phyloP scores from a whole-genome alignment of 2,329 filamentous ascomycete species.

The Cladosporium sp. region DNA sequence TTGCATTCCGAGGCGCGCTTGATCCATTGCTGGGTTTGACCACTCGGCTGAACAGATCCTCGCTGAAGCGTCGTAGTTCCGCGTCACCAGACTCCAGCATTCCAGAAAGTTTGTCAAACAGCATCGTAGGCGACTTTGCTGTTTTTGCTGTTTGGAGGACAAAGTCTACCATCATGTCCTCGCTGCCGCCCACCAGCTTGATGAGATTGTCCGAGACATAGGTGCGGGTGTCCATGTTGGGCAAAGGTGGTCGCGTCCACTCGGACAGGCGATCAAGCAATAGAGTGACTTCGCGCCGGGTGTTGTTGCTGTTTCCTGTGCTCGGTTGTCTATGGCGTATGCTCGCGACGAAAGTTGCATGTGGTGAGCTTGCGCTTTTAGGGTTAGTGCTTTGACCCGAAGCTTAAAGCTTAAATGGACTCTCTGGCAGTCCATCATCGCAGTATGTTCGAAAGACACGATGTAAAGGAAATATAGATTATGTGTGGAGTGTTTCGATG shows the following conservation, averaged over 20 bases:
- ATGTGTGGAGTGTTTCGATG: background rate
- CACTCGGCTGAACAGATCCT: slow-evolving; percentile 46
- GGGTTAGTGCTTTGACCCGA: background rate
- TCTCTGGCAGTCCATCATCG: background rate
- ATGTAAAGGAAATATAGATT: background rate
- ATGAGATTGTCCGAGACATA: slow-evolving; percentile 52
- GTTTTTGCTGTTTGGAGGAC: slow-evolving; percentile 55
- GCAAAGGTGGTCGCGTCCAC: background rate
- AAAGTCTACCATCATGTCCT: slow-evolving; percentile 58
- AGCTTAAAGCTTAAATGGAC: background rate
- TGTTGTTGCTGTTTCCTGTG: background rate
- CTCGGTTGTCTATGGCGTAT: background rate
- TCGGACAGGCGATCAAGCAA: background rate
- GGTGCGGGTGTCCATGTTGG: slow-evolving; percentile 38
- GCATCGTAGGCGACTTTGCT: slow-evolving; percentile 48
- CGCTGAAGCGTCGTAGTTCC: slow-evolving; percentile 50
- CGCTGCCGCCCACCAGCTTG: slow-evolving; percentile 56
- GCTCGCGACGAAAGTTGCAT: background rate
- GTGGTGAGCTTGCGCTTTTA: background rate
- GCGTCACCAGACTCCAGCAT: slow-evolving; percentile 53
- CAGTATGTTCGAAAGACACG: background rate
- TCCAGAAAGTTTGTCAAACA: slow-evolving; percentile 53
- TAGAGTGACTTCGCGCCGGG: background rate
- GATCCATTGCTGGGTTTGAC: slow-evolving; percentile 25
- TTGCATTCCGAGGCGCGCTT: slow-evolving; percentile 24